Evolutionary conservation across 495 filamentous ascomycete species (phyloP).

Genomic region (Neurospora cerealis): DNA sequence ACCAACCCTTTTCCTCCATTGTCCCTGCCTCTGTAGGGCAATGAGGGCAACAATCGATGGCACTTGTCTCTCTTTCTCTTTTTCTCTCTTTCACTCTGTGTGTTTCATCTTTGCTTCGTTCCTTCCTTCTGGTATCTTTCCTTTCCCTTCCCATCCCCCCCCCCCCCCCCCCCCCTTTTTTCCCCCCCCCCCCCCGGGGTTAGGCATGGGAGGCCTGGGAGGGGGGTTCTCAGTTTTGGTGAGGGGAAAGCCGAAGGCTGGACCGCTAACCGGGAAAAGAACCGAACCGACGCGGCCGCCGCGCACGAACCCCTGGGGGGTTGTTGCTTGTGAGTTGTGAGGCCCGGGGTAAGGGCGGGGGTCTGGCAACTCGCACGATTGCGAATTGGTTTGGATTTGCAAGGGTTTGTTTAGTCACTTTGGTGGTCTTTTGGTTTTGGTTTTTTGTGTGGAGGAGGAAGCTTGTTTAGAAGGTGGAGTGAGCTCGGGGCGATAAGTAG

Average conservation of each 20-base stretch:
- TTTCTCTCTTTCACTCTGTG: background rate
- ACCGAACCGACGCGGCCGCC: background rate
- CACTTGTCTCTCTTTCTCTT: background rate
- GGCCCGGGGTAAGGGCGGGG: background rate
- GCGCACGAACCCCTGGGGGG: background rate
- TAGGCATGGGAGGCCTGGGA: background rate
- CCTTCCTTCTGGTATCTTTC: background rate
- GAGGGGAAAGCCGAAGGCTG: background rate
- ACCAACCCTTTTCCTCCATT: background rate
- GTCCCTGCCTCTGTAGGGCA: background rate
- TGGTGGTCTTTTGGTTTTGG: background rate
- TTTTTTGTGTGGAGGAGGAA: background rate
- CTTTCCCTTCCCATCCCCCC: background rate
- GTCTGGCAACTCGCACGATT: background rate
- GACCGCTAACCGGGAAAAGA: background rate
- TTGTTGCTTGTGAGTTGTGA: background rate
- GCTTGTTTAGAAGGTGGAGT: background rate
- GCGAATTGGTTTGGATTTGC: background rate
- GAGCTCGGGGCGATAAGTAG: background rate
- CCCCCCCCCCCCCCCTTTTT: background rate
- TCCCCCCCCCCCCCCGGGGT: background rate
- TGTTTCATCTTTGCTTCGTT: background rate
- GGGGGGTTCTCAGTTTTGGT: background rate
- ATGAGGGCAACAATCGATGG: background rate
- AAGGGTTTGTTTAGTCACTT: background rate